Evolutionary conservation across 179 eudicot species (phyloP), one percentile per base, ranked within the genome.

Genomic region (Pouteria campechiana): DNA sequence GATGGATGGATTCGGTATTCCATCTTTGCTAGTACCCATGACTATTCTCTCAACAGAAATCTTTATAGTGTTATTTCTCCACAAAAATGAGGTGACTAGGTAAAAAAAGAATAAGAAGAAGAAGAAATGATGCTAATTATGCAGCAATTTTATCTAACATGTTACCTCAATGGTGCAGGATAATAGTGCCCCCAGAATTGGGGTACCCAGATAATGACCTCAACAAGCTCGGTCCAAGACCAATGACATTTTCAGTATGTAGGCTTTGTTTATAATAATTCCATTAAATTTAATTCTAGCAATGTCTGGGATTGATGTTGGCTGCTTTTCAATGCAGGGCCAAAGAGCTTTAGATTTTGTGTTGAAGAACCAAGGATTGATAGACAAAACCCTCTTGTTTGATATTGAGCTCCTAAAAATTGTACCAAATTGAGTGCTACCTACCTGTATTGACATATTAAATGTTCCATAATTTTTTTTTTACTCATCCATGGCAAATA

Each of bases 391-490:
- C 33, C 87, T 90, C 41, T 47, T 90, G 59, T 90, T 90, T 48
- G 98, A 90, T 65, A 90, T 90, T 34, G 95, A 90, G 82, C 98
- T 90, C 52, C 60, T 90, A 13, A 85, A 90, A 55, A 86, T 90
- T 50, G 13, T 77, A 33, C 69, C 78, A n/a, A 75, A 37, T 31
- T 81, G 78, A 73, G 46, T n/a, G 44, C 35, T 22, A n/a, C n/a
- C n/a, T n/a, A n/a, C n/a, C n/a, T n/a, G n/a, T n/a, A n/a, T n/a
- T n/a, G n/a, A n/a, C n/a, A n/a, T n/a, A n/a, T n/a, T n/a, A n/a
- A n/a, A n/a, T n/a, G n/a, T n/a, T n/a, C n/a, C n/a, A n/a, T n/a
- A n/a, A n/a, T n/a, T n/a, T n/a, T n/a, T n/a, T n/a, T n/a, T n/a
- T n/a, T n/a, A n/a, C n/a, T n/a, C n/a, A n/a, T n/a, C n/a, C n/a